Conservation (phyloP, 1,139 yeast genomes). For the Candida albicans region DNA sequence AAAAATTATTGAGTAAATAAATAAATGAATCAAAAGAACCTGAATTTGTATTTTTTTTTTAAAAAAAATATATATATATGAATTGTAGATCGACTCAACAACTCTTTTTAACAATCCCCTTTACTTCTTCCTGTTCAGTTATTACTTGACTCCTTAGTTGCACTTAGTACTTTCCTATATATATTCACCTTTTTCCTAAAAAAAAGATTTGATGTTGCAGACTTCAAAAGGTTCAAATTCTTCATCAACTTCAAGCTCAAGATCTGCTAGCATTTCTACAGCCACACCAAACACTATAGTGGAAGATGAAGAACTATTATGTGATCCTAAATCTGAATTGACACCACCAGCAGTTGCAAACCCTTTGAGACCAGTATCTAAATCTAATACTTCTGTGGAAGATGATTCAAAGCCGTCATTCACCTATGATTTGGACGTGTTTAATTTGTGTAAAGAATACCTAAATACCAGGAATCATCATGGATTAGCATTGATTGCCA, state of each 20-base stretch:
- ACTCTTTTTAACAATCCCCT: neutral
- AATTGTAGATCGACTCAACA: too few species aligned
- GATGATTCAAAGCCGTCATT: slow-evolving; percentile 33
- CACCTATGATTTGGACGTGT: slow-evolving; percentile 42
- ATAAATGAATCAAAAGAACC: too few species aligned
- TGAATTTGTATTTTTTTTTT: too few species aligned
- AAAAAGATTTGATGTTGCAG: neutral
- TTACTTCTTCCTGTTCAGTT: neutral
- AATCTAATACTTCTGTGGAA: neutral
- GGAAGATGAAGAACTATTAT: slow-evolving; percentile 1
- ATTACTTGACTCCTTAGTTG: too few species aligned
- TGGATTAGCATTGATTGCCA: slow-evolving; percentile 74
- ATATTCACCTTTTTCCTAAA: neutral
- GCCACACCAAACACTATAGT: slow-evolving; percentile 3
- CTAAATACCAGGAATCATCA: slow-evolving; percentile 55
- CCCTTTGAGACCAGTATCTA: slow-evolving; percentile 4
- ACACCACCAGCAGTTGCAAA: slow-evolving; percentile 1
- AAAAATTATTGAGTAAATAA: too few species aligned
- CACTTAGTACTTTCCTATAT: neutral
- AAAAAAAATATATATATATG: too few species aligned
- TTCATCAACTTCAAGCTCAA: slow-evolving; percentile 3
- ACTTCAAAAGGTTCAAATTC: neutral
- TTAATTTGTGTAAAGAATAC: slow-evolving; percentile 39
- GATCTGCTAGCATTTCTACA: slow-evolving; percentile 4
- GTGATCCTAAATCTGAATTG: neutral